These are phyloP conservation scores for Canna indica DNA, from an alignment of 176 grass and related monocot genomes.

Conservation along the genomic window DNA sequence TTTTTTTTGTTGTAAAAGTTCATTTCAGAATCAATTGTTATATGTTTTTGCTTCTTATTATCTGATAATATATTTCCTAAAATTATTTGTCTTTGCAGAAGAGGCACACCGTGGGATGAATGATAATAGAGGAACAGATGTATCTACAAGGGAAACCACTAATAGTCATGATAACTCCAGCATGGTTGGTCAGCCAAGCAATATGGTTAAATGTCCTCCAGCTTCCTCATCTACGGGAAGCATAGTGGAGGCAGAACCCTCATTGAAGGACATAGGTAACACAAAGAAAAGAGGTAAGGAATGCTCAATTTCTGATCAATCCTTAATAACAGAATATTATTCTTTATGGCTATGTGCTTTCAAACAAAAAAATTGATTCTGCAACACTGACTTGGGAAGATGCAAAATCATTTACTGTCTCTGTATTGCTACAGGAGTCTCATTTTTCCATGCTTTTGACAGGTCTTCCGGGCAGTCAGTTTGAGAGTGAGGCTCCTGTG, in stretches of 20 bases:
- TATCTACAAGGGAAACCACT: conserved; percentile 53
- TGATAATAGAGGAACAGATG: conserved; percentile 71
- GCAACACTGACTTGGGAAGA: no score
- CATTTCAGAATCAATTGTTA: conserved; percentile 18
- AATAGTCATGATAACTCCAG: conserved; percentile 52
- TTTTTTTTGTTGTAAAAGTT: background rate
- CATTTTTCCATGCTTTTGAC: conserved; percentile 32
- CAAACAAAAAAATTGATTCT: no score
- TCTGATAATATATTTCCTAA: conserved; percentile 21
- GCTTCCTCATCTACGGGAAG: conserved; percentile 62
- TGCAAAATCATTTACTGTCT: conserved; percentile 18
- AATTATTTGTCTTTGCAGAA: conserved; percentile 39
- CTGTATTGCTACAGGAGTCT: conserved; percentile 23
- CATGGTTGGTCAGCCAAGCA: conserved; percentile 44
- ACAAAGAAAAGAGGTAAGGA: conserved; percentile 52
- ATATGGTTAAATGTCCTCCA: conserved; percentile 32
- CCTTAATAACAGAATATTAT: background rate
- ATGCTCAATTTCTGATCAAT: conserved; percentile 19
- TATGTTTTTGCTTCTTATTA: background rate
- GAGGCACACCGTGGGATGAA: conserved; percentile 38
- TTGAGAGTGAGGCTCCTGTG: conserved; percentile 26
- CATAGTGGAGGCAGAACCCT: conserved; percentile 59
- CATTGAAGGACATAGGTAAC: conserved; percentile 52
- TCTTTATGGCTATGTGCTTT: no score
- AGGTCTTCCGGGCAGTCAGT: conserved; percentile 23